phyloP scores from a whole-genome alignment of 257 asterid species.

The Solanum sparsipilum region DNA sequence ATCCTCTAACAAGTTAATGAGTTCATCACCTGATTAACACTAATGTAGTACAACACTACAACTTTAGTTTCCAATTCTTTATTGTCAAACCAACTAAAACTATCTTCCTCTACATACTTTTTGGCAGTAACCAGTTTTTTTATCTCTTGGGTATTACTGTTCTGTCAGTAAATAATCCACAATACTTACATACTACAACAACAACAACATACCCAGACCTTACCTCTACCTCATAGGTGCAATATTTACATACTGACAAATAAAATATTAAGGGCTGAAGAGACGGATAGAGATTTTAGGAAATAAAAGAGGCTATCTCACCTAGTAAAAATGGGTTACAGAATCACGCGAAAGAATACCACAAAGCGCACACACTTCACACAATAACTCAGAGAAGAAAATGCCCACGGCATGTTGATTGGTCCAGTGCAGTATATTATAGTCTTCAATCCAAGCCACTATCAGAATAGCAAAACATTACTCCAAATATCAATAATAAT shows the following conservation, averaged over 20 bases:
- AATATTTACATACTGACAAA: neutral
- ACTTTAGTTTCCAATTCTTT: neutral
- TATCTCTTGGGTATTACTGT: neutral
- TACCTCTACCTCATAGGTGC: neutral
- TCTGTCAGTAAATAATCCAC: neutral
- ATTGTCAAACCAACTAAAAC: neutral
- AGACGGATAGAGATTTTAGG: neutral
- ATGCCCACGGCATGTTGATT: conserved; percentile 73
- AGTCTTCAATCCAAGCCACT: conserved; percentile 12
- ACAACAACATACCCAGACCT: neutral
- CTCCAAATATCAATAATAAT: neutral
- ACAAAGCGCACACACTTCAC: conserved; percentile 54
- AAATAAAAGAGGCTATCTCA: conserved; percentile 19
- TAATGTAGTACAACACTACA: neutral
- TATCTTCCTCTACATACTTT: neutral
- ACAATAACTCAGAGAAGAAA: conserved; percentile 33
- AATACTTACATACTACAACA: neutral
- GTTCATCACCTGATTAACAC: neutral
- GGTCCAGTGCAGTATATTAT: conserved; percentile 9
- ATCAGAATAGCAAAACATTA: neutral
- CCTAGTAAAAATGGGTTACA: conserved; percentile 39
- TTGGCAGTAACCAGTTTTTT: neutral
- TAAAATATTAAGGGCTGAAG: neutral
- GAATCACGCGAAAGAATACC: conserved; percentile 62
- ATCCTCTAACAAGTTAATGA: neutral